Base-by-base conservation (phyloP, 805 yeast species). In the Pichia insulana region DNA sequence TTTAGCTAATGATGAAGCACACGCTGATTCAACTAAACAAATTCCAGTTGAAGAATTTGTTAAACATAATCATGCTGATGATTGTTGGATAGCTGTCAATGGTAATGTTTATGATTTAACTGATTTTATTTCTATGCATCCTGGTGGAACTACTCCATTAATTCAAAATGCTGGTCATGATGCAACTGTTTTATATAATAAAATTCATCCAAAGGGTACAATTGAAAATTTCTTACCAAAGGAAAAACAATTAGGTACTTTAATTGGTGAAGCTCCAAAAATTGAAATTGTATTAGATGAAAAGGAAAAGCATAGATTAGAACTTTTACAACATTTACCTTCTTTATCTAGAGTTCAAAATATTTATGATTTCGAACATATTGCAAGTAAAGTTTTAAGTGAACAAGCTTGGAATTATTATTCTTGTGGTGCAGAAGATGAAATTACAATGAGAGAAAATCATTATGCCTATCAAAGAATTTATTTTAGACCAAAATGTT, bases 401-500 rank as follows among this genome's bases (percentile, higher is more conserved):
- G 78, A 76, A 42, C 73, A 74, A 25, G 97, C 92, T 0, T 84
- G 96, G 92, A 90, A 90, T 16, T 90, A 90, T 62, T 89, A 88
- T 58, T 82, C 94, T 3, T 77, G 88, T 30, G 97, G 90, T 11
- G 74, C 95, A 17, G 96, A 89, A 61, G 97, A 89, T 60, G 97
- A 89, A 65, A 76, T 89, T 51, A 75, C 96, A 1, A 58, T 84
- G 53, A 74, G 97, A 53, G 96, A 89, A 56, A 89, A 90, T 65
- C 97, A 88, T 59, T 71, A 78, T 41, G 94, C 96, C 2, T 89
- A 76, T 65, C 95, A 85, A 56, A 69, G 95, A 28, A 76, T 88
- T 40, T 88, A 83, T 65, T 90, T 90, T 70, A 80, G 82, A 51
- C 97, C 97, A 13, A 70, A 75, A 44, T 72, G 89, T 16, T 66